Conservation (phyloP, 331 rosid species). For the Erythrophleum ivorense region DNA sequence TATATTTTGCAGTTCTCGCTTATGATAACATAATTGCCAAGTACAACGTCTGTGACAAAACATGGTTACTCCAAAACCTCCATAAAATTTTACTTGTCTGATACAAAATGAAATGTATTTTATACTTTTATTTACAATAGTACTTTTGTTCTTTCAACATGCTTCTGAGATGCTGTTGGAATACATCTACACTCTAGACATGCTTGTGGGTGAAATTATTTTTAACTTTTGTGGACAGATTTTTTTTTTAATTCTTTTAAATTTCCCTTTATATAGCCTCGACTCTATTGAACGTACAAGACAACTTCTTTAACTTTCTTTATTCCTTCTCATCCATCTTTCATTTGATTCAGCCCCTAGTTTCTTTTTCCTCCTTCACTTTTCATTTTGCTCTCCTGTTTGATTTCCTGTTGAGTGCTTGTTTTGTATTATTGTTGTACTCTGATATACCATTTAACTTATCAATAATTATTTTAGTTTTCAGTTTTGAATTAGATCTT, state of each 20-base stretch:
- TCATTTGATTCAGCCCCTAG: neutral
- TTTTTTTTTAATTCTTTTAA: neutral
- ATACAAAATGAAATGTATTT: neutral
- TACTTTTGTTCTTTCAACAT: neutral
- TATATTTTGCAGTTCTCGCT: neutral
- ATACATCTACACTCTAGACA: slow-evolving; percentile 7
- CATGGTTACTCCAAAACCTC: neutral
- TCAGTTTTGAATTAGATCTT: neutral
- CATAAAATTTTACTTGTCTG: neutral
- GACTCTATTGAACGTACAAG: neutral
- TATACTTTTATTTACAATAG: neutral
- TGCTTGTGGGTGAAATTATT: neutral
- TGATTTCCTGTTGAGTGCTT: neutral
- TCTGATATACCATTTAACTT: neutral
- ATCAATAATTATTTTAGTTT: neutral
- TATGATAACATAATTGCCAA: neutral
- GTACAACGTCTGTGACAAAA: neutral
- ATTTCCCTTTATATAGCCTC: neutral
- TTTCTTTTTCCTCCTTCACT: neutral
- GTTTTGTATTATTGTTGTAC: neutral
- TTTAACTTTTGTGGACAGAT: neutral
- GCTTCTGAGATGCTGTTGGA: slow-evolving; percentile 3
- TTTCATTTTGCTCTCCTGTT: neutral
- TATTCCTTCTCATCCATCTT: neutral
- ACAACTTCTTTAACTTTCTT: neutral